A percentile compares a stretch with the other conserved stretches of the same genome.
Conservation (phyloP, 305 asterid species). For the Fraxinus velutina region DNA sequence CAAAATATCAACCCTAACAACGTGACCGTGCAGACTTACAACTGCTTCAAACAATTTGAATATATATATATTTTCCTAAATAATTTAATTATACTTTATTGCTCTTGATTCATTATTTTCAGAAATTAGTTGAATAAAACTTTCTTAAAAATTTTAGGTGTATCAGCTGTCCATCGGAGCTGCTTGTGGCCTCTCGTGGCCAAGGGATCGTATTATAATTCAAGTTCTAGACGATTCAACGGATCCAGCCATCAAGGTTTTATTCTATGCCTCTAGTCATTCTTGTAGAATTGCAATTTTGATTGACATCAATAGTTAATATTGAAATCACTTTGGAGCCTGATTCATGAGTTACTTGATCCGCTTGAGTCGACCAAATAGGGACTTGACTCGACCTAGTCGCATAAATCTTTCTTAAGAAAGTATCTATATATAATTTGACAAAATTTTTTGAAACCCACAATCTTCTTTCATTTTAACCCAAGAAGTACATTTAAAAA, state of each 20-base stretch:
- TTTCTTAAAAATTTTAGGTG: constrained; percentile 22
- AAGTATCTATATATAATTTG: no score
- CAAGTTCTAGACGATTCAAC: constrained; percentile 47
- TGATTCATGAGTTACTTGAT: neutral
- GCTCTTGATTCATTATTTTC: neutral
- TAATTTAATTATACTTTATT: neutral
- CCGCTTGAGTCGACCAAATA: neutral
- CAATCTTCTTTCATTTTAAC: no score
- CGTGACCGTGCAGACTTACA: neutral
- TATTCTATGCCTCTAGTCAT: neutral
- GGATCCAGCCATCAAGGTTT: constrained; percentile 35
- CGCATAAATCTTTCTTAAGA: neutral
- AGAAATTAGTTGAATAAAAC: neutral
- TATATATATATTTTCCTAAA: neutral
- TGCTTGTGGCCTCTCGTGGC: constrained; percentile 45
- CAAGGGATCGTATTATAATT: constrained; percentile 33
- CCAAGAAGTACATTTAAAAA: no score
- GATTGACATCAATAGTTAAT: constrained; percentile 21
- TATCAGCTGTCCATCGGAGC: constrained; percentile 43
- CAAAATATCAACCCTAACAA: neutral
- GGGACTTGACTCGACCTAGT: neutral
- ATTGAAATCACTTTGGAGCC: neutral
- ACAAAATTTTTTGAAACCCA: no score
- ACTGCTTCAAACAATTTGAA: neutral
- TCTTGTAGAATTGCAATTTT: neutral